These are phyloP conservation scores for Triangularia verruculosa DNA, from an alignment of 2,329 filamentous ascomycete species.

Conservation along the genomic window DNA sequence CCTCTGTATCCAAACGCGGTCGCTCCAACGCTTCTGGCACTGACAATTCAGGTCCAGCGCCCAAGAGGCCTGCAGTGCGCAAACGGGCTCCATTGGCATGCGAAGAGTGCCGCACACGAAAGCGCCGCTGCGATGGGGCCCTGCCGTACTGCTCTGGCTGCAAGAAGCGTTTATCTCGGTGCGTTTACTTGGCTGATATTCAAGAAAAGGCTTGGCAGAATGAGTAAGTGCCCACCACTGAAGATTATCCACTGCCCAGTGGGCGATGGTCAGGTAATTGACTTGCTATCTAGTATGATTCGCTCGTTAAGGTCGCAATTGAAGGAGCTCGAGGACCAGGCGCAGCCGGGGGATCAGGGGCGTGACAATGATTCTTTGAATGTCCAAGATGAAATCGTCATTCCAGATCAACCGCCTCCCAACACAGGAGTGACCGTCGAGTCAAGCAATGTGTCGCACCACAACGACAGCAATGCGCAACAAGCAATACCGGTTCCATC, in stretches of 20 bases:
- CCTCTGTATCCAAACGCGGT: neutral
- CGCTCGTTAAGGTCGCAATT: neutral
- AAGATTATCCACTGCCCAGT: neutral
- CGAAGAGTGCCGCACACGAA: slow-evolving; percentile 29
- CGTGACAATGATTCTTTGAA: neutral
- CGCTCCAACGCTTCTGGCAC: neutral
- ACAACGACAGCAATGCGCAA: neutral
- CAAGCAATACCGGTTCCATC: neutral
- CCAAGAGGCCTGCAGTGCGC: slow-evolving; percentile 1
- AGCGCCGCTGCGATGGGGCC: slow-evolving; percentile 34
- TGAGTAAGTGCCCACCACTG: slow-evolving; percentile 1
- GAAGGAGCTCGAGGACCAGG: slow-evolving; percentile 6
- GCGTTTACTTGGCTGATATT: slow-evolving; percentile 5
- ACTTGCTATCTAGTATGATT: slow-evolving; percentile 3
- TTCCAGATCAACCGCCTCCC: neutral
- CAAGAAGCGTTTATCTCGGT: neutral
- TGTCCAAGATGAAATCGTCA: neutral
- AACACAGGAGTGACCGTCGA: neutral
- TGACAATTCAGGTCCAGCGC: neutral
- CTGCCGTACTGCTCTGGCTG: slow-evolving; percentile 28
- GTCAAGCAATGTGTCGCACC: neutral
- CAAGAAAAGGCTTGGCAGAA: slow-evolving; percentile 9
- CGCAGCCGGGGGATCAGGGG: neutral
- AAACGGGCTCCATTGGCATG: slow-evolving; percentile 8
- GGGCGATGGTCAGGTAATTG: neutral